These are phyloP conservation scores for Kodamaea nitidulidarum DNA, from an alignment of 805 yeast species.

Conservation along the genomic window DNA sequence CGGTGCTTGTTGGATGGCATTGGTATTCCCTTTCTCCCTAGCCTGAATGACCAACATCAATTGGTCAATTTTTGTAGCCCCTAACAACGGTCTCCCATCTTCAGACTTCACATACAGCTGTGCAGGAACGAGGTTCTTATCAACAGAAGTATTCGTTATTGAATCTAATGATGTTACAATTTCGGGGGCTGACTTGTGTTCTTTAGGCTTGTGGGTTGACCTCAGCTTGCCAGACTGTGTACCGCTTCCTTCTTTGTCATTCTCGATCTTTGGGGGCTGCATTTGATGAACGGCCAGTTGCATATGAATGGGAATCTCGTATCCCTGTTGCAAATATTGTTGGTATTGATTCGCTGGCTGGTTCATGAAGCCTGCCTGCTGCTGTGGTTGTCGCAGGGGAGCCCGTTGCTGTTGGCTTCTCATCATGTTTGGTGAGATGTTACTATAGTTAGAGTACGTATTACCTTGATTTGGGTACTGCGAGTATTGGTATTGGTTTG, in stretches of 20 bases:
- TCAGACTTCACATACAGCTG: constrained; percentile 48
- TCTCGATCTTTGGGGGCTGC: constrained; percentile 5
- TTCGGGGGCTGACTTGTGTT: constrained; percentile 3
- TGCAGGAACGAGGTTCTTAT: constrained; percentile 38
- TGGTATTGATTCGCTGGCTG: constrained; percentile 5
- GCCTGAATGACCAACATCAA: constrained; percentile 90
- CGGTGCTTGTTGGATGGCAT: constrained; percentile 56
- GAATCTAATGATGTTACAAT: constrained; percentile 8
- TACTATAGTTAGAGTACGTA: constrained; percentile 7
- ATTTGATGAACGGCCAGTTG: constrained; percentile 6
- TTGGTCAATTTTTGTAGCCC: constrained; percentile 88
- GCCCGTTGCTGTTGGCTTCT: constrained; percentile 6
- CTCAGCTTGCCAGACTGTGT: constrained; percentile 1
- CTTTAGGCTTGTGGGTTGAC: constrained; percentile 5
- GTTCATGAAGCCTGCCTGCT: constrained; percentile 3
- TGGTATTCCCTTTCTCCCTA: constrained; percentile 69
- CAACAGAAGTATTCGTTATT: constrained; percentile 5
- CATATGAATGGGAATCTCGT: constrained; percentile 4
- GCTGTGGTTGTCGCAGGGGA: constrained; percentile 12
- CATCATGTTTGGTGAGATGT: constrained; percentile 13
- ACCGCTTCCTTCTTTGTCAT: constrained; percentile 3
- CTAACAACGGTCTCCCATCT: constrained; percentile 67
- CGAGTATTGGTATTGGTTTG: constrained; percentile 13
- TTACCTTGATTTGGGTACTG: constrained; percentile 11
- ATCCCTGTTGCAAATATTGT: constrained; percentile 7